Evolutionary conservation across 1,139 yeast species (phyloP).

Genomic region (Candida glucosophila): DNA sequence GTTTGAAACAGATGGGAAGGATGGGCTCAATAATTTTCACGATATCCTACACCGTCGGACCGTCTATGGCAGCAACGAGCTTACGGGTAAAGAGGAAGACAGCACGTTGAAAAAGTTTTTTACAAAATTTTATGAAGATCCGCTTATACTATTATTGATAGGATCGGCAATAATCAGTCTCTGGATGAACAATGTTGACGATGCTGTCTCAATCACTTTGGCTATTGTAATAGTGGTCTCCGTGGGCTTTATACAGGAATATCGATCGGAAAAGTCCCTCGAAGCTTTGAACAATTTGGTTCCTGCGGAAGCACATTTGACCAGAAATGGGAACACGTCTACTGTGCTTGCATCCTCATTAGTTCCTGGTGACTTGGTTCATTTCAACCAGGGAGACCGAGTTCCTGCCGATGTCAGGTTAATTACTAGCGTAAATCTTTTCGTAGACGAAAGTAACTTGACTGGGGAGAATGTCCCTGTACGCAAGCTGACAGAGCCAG

Average conservation of each 20-base stretch:
- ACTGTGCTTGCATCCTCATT: conserved; percentile 76
- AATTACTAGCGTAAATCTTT: conserved; percentile 64
- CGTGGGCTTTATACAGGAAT: conserved; percentile 95
- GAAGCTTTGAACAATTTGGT: conserved; percentile 87
- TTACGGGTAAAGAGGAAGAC: conserved; percentile 69
- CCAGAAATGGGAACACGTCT: conserved; percentile 68
- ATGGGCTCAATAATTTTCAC: conserved; percentile 63
- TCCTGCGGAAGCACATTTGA: conserved; percentile 87
- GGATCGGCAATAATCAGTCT: conserved; percentile 84
- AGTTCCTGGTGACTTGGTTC: conserved; percentile 93
- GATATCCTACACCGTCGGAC: conserved; percentile 66
- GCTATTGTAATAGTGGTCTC: conserved; percentile 87
- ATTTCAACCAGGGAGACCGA: conserved; percentile 83
- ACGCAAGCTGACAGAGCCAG: conserved; percentile 40
- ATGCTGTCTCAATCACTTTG: conserved; percentile 79
- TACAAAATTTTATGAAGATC: conserved; percentile 78
- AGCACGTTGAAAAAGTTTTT: conserved; percentile 59
- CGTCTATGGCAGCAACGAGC: conserved; percentile 71
- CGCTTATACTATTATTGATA: conserved; percentile 73
- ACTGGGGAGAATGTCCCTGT: conserved; percentile 94
- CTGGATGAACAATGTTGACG: conserved; percentile 88
- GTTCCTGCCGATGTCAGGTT: conserved; percentile 91
- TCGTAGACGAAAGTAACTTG: conserved; percentile 83
- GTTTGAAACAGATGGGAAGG: conserved; percentile 47
- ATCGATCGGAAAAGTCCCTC: conserved; percentile 84